Conservation (phyloP, 805 yeast genomes). For the Brettanomyces custersianus region DNA sequence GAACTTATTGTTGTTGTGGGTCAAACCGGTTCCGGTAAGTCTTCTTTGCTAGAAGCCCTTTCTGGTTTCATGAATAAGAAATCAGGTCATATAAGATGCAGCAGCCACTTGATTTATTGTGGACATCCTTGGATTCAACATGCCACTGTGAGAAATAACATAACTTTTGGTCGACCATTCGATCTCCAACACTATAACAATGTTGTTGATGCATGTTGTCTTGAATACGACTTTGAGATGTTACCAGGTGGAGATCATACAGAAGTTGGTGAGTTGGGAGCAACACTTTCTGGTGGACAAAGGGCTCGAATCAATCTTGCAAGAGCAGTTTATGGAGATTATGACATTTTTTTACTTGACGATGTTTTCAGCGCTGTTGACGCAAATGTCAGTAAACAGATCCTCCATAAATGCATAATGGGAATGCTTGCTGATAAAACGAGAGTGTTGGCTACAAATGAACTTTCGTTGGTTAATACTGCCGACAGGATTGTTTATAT, state of each 20-base stretch:
- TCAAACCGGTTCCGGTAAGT: slow-evolving; percentile 58
- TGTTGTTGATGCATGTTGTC: slow-evolving; percentile 58
- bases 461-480: slow-evolving; percentile 55
- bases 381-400: slow-evolving; percentile 55
- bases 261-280: slow-evolving; percentile 80
- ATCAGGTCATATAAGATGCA: slow-evolving; percentile 40
- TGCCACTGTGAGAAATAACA: slow-evolving; percentile 68
- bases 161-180: slow-evolving; percentile 53
- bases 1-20: slow-evolving; percentile 77
- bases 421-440: slow-evolving; percentile 53
- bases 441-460: slow-evolving; percentile 77
- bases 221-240: slow-evolving; percentile 53
- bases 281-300: slow-evolving; percentile 84
- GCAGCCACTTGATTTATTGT: slow-evolving; percentile 44
- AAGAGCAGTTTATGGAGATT: slow-evolving; percentile 56
- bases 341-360: slow-evolving; percentile 52
- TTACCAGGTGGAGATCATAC: slow-evolving; percentile 71
- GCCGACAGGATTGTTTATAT: slow-evolving; percentile 67
- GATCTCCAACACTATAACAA: slow-evolving; percentile 42
- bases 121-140: slow-evolving; percentile 82
- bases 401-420: slow-evolving; percentile 50
- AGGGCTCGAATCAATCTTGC: slow-evolving; percentile 70
- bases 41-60: slow-evolving; percentile 62
- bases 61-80: slow-evolving; percentile 60
- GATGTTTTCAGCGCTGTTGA: slow-evolving; percentile 68